Base-by-base conservation (phyloP, 2,329 filamentous ascomycete species). In the Phialocephala sp. region DNA sequence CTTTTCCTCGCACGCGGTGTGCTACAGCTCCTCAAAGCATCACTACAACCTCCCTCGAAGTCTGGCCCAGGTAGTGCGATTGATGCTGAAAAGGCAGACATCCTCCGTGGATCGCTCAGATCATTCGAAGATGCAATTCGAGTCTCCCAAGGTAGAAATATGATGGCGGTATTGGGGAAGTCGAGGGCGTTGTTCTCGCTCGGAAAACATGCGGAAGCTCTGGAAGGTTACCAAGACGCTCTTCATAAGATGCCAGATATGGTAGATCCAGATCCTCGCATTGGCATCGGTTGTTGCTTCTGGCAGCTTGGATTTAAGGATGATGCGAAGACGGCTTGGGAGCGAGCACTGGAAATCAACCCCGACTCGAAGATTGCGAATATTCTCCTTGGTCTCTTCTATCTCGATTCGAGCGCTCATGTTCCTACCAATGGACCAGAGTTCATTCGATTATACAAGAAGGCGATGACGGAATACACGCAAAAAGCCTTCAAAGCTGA, bases 231-330 rank as follows among this genome's bases (percentile, higher is more conserved):
- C 76, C 95, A 99, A 79, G 91, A 92, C 66, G 93, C 93, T 18
- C 81, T 99, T 59, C 84, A 89, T 72, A 93, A 91, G 78, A 93
- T 94, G 82, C 95, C 95, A 1, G 89, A 92, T 71, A 84, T 98
- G 74, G 87, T 91, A 50, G 95, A 99, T 74, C 95, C 95, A 0
- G 95, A 99, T 78, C 96, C 95, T 71, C 88, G 96, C 72, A 94
- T 99, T 72, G 95, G 95, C 63, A 94, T 99, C 74, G 95, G 95
- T 55, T 95, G 93, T 79, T 99, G 95, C 81, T 90, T 97, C 77
- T 99, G 96, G 95, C 92, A 97, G 78, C 84, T 99, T 35, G 94
- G 94, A 12, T 93, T 92, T 82, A 97, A 96, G 78, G 92, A 97
- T 39, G 93, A 97, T 73, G 95, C 96, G 8, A 94, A 92, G 76